Conservation (phyloP, 169 alveolate species). For the Cryptosporidium bovis region DNA sequence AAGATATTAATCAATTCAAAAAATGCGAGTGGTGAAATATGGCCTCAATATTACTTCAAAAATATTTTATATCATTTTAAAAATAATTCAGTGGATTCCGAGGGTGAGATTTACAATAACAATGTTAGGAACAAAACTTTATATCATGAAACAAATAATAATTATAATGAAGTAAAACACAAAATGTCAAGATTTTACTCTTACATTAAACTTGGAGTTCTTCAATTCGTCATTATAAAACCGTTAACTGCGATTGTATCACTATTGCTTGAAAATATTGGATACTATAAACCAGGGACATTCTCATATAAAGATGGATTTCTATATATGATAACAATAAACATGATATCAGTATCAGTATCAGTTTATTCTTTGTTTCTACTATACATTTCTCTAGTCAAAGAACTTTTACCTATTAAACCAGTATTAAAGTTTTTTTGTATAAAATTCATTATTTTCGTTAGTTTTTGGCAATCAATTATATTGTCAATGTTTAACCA, state of each 20-base stretch:
- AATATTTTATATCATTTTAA: neutral
- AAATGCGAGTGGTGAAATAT: slow-evolving; percentile 32
- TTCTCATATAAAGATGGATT: slow-evolving; percentile 45
- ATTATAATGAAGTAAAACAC: neutral
- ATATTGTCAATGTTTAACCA: slow-evolving; percentile 31
- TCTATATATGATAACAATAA: slow-evolving; percentile 17
- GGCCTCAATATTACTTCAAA: slow-evolving; percentile 51
- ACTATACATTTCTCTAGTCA: slow-evolving; percentile 38
- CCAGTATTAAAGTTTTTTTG: slow-evolving; percentile 64
- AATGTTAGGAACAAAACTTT: neutral
- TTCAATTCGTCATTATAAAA: slow-evolving; percentile 57
- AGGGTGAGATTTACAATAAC: slow-evolving; percentile 10
- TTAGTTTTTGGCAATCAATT: slow-evolving; percentile 67
- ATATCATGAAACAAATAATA: neutral
- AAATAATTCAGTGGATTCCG: neutral
- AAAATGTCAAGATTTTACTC: slow-evolving; percentile 54
- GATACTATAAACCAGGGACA: slow-evolving; percentile 38
- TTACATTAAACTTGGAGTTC: slow-evolving; percentile 54
- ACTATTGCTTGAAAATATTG: slow-evolving; percentile 44
- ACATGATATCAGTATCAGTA: slow-evolving; percentile 45
- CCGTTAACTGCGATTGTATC: slow-evolving; percentile 40
- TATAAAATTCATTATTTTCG: slow-evolving; percentile 45
- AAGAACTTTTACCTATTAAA: slow-evolving; percentile 31
- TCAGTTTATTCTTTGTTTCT: slow-evolving; percentile 50
- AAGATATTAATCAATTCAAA: slow-evolving; percentile 22